A percentile compares a stretch with the other conserved stretches of the same genome.
phyloP scores from a whole-genome alignment of 164 flowering plant species.

The Umbilicus rupestris region DNA sequence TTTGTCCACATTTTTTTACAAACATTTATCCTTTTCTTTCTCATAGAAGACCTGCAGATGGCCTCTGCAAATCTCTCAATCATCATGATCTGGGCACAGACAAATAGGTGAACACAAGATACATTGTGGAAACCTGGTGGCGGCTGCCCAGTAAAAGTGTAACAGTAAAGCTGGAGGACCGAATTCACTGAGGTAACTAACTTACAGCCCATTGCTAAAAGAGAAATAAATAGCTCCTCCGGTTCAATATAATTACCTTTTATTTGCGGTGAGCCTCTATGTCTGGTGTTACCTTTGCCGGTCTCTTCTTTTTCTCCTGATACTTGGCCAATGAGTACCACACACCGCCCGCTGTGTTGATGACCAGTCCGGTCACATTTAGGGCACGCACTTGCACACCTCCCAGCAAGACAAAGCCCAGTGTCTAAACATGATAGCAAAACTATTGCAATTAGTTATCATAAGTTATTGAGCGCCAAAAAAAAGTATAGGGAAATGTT shows the following conservation, averaged over 20 bases:
- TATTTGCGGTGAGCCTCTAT: slow-evolving; percentile 48
- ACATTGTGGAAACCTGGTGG: too few relatives aligned
- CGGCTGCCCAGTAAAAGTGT: too few relatives aligned
- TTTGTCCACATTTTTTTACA: too few relatives aligned
- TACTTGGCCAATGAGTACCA: slow-evolving; percentile 95
- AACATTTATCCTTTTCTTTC: too few relatives aligned
- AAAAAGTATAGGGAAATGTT: not conserved
- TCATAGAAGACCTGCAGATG: too few relatives aligned
- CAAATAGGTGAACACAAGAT: too few relatives aligned
- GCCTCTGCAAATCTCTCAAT: too few relatives aligned
- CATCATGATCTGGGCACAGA: too few relatives aligned
- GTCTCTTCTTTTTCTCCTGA: slow-evolving; percentile 63
- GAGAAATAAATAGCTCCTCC: not conserved
- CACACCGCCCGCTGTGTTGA: slow-evolving; percentile 92
- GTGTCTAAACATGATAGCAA: slow-evolving; percentile 38
- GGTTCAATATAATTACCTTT: not conserved
- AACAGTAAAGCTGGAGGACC: too few relatives aligned
- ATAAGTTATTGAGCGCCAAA: not conserved
- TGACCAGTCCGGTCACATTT: slow-evolving; percentile 78
- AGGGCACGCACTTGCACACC: slow-evolving; percentile 86
- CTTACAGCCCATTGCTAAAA: too few relatives aligned
- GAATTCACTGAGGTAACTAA: too few relatives aligned
- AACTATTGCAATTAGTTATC: not conserved
- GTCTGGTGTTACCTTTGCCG: slow-evolving; percentile 39
- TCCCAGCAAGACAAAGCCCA: slow-evolving; percentile 85